Evolutionary conservation across 371 early-diverging fungal genomes (phyloP).

Genomic region (Syncephalastrum contaminatum): DNA sequence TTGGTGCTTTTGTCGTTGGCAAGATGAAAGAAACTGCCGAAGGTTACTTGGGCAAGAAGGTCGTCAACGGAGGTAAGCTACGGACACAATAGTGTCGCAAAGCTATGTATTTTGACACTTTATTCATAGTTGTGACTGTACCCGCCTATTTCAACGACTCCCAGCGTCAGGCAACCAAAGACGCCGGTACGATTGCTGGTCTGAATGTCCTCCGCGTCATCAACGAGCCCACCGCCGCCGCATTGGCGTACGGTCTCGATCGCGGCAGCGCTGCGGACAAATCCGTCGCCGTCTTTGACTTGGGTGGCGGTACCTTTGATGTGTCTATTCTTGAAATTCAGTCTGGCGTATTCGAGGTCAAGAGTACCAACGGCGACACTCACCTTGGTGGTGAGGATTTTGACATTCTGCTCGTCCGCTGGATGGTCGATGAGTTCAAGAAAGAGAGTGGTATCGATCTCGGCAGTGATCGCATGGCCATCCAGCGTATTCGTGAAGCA

Average conservation of each 20-base stretch:
- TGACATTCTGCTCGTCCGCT: slow-evolving; percentile 80
- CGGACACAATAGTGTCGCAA: not conserved
- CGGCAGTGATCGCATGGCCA: slow-evolving; percentile 77
- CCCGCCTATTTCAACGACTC: slow-evolving; percentile 85
- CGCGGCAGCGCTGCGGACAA: slow-evolving; percentile 71
- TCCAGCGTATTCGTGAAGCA: slow-evolving; percentile 88
- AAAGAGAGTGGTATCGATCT: slow-evolving; percentile 74
- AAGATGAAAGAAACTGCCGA: slow-evolving; percentile 96
- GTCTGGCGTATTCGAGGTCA: slow-evolving; percentile 95
- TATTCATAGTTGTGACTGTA: slow-evolving; percentile 67
- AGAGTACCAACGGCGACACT: slow-evolving; percentile 92
- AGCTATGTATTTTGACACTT: slow-evolving; percentile 17
- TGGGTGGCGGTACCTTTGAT: slow-evolving; percentile 99
- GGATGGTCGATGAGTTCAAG: slow-evolving; percentile 83
- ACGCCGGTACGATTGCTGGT: slow-evolving; percentile 95
- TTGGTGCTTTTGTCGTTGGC: slow-evolving; percentile 92
- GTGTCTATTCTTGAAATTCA: slow-evolving; percentile 94
- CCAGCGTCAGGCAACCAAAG: slow-evolving; percentile 98
- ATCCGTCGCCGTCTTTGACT: slow-evolving; percentile 93
- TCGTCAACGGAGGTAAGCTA: slow-evolving; percentile 79
- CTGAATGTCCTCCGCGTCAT: slow-evolving; percentile 94
- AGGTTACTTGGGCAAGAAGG: slow-evolving; percentile 77
- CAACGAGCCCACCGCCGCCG: slow-evolving; percentile 99
- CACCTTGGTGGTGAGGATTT: slow-evolving; percentile 98
- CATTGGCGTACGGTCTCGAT: slow-evolving; percentile 95